Evolutionary conservation across 1,284 basidiomycete species (phyloP).

Genomic region (Puccinia brachypodii): DNA sequence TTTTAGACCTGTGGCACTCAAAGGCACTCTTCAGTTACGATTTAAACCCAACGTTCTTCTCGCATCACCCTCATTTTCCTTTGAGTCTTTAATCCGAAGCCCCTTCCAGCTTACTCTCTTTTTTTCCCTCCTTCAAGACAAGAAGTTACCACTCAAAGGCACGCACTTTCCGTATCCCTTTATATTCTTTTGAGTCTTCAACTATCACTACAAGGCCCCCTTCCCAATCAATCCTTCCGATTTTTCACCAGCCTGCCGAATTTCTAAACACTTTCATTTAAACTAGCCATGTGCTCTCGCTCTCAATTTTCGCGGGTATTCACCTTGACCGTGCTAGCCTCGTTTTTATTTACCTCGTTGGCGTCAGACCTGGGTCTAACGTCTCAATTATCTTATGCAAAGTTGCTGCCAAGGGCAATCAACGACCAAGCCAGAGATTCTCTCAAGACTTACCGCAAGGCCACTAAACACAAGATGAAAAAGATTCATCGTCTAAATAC

Average conservation of each 20-base stretch:
- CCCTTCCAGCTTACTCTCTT: too few relatives aligned
- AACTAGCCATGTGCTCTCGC: constrained; percentile 3
- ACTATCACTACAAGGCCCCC: neutral
- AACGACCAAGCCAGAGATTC: neutral
- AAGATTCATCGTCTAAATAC: neutral
- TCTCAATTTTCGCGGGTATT: neutral
- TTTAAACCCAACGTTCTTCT: neutral
- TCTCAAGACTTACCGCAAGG: constrained; percentile 12
- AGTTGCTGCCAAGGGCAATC: neutral
- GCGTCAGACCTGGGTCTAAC: neutral
- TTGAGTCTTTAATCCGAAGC: too few relatives aligned
- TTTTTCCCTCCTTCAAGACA: too few relatives aligned
- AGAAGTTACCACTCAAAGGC: too few relatives aligned
- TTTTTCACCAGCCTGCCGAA: neutral
- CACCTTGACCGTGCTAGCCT: neutral
- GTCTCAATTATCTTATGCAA: neutral
- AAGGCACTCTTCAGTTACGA: neutral
- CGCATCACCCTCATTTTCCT: neutral
- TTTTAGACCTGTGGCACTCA: neutral
- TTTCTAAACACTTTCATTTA: neutral
- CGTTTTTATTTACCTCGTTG: neutral
- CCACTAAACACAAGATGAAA: constrained; percentile 11
- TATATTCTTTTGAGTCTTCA: neutral
- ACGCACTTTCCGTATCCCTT: too few relatives aligned
- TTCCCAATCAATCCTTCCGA: neutral